A percentile compares a stretch with the other conserved stretches of the same genome.
These are phyloP conservation scores for Lentinus brumalis DNA, from an alignment of 768 basidiomycete genomes.

Conservation along the genomic window DNA sequence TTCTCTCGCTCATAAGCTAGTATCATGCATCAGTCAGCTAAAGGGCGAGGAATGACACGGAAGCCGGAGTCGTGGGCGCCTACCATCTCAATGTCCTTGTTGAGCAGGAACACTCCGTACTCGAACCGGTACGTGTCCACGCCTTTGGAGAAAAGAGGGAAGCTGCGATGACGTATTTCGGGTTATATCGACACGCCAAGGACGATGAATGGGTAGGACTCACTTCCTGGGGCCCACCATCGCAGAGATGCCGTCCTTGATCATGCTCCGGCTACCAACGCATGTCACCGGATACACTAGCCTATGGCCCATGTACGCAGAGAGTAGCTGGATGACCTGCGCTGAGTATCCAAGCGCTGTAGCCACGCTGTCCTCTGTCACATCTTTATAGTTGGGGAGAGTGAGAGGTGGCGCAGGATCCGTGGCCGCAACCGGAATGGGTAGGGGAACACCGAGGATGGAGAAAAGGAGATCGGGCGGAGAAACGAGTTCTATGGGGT, in stretches of 20 bases:
- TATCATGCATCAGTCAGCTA: slow-evolving; percentile 15
- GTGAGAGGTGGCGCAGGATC: slow-evolving; percentile 86
- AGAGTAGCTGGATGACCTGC: slow-evolving; percentile 80
- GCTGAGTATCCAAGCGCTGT: slow-evolving; percentile 91
- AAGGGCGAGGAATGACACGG: neutral
- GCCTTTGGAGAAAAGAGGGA: slow-evolving; percentile 91
- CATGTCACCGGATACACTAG: slow-evolving; percentile 90
- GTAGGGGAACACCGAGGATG: slow-evolving; percentile 85
- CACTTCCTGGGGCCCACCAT: slow-evolving; percentile 96
- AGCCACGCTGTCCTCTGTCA: slow-evolving; percentile 85
- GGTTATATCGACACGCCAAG: neutral
- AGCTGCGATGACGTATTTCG: slow-evolving; percentile 50
- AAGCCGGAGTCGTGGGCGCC: slow-evolving; percentile 21
- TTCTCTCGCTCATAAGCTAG: slow-evolving; percentile 90
- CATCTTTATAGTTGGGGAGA: slow-evolving; percentile 61
- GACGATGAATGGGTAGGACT: slow-evolving; percentile 32
- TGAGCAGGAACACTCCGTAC: slow-evolving; percentile 94
- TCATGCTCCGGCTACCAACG: slow-evolving; percentile 87
- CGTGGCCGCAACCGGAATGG: slow-evolving; percentile 72
- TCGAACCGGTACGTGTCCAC: slow-evolving; percentile 98
- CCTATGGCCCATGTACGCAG: slow-evolving; percentile 72
- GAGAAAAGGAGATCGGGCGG: slow-evolving; percentile 87
- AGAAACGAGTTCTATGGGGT: slow-evolving; percentile 86
- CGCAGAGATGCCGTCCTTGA: slow-evolving; percentile 89
- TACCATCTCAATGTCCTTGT: slow-evolving; percentile 97